phyloP scores from a whole-genome alignment of 306 rosid genomes.

The Inga leiocalycina region DNA sequence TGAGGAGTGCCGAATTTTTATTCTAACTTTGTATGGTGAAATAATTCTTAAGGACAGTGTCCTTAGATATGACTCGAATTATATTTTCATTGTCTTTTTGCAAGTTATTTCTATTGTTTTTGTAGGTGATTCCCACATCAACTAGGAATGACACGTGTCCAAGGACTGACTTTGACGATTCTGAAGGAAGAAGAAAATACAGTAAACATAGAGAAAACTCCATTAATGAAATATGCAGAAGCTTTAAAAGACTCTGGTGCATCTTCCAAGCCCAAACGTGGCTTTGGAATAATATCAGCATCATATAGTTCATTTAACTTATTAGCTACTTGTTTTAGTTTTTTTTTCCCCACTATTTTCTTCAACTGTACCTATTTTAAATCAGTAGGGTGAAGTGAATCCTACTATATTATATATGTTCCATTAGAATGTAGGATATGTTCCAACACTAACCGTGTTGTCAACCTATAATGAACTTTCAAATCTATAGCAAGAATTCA shows the following conservation, averaged over 20 bases:
- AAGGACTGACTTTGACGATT: constrained; percentile 17
- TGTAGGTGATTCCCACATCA: no score
- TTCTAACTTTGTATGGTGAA: accelerated
- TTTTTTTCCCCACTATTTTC: background rate
- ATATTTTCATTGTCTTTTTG: no score
- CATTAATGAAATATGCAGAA: constrained; percentile 46
- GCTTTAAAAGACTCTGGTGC: constrained; percentile 57
- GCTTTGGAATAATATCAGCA: constrained; percentile 45
- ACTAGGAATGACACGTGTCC: constrained; percentile 29
- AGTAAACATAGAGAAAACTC: constrained; percentile 39
- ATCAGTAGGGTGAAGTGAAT: constrained; percentile 19
- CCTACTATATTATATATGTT: background rate
- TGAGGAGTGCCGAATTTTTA: no score
- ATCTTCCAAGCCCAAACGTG: constrained; percentile 27
- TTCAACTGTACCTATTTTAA: constrained; percentile 30
- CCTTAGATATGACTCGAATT: no score
- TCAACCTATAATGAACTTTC: constrained; percentile 8
- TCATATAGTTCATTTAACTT: constrained; percentile 45
- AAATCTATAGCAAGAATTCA: background rate
- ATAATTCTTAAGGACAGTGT: no score
- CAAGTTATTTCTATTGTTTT: no score
- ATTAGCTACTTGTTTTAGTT: background rate
- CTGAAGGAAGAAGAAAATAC: constrained; percentile 33
- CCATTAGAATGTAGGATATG: constrained; percentile 31
- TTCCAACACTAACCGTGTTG: constrained; percentile 34